Percentiles rank a stretch among this genome's conserved stretches.
phyloP scores from a whole-genome alignment of 1,139 yeast genomes.

The Debaryomyces robertsiae region DNA sequence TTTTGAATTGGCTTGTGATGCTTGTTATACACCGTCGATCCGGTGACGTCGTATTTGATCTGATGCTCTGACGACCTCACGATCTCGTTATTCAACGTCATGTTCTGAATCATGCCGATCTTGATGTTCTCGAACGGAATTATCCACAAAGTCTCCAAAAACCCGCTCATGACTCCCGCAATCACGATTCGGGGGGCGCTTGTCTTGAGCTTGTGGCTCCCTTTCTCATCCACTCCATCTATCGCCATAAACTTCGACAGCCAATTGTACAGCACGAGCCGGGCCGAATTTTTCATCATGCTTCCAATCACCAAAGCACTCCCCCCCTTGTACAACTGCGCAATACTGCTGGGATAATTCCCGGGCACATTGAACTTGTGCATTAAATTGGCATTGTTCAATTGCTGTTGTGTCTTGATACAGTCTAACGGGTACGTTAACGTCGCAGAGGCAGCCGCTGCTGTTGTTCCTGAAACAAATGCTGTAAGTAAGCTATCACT shows the following conservation, averaged over 20 bases:
- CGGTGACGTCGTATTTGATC: conserved; percentile 31
- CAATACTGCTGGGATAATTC: conserved; percentile 42
- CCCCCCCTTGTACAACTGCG: conserved; percentile 68
- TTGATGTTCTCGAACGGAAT: conserved; percentile 92
- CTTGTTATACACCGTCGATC: conserved; percentile 21
- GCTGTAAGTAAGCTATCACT: conserved; percentile 56
- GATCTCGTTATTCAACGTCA: conserved; percentile 40
- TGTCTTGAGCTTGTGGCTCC: conserved; percentile 41
- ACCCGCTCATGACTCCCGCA: conserved; percentile 87
- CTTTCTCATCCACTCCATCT: conserved; percentile 40
- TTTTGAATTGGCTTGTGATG: conserved; percentile 31
- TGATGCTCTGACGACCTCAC: conserved; percentile 23
- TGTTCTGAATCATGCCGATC: conserved; percentile 80
- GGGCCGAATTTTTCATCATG: conserved; percentile 66
- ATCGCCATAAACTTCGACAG: conserved; percentile 75
- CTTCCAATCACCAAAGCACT: conserved; percentile 81
- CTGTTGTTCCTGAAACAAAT: conserved; percentile 71
- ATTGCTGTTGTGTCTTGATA: conserved; percentile 72
- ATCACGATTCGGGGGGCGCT: conserved; percentile 73
- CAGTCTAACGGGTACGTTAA: conserved; percentile 85
- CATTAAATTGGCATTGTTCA: conserved; percentile 49
- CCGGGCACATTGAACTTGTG: conserved; percentile 38
- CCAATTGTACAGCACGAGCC: conserved; percentile 76
- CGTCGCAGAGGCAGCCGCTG: conserved; percentile 72
- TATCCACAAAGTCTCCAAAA: conserved; percentile 76